phyloP scores from a whole-genome alignment of 768 basidiomycete genomes.

The Russula griseocarnosa region DNA sequence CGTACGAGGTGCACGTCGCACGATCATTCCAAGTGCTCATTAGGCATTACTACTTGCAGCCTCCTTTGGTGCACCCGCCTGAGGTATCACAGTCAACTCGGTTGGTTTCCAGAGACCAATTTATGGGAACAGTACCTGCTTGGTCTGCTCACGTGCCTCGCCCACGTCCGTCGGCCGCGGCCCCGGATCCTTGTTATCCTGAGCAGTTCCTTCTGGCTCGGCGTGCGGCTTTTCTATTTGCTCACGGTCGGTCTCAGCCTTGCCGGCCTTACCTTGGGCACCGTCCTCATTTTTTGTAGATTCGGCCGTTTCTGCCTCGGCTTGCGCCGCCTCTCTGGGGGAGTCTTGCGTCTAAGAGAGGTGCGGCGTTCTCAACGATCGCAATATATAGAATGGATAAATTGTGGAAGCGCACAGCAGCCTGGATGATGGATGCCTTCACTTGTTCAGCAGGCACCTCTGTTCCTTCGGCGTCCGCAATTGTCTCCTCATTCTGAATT shows the following conservation, averaged over 20 bases:
- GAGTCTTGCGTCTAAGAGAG: slow-evolving; percentile 28
- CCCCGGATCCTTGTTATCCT: slow-evolving; percentile 22
- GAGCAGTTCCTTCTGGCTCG: slow-evolving; percentile 27
- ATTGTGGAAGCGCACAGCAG: slow-evolving; percentile 24
- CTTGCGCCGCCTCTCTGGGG: slow-evolving; percentile 31
- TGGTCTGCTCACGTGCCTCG: slow-evolving; percentile 27
- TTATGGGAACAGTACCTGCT: slow-evolving; percentile 1
- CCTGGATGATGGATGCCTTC: slow-evolving; percentile 30
- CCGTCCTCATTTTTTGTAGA: slow-evolving; percentile 21
- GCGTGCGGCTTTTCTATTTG: slow-evolving; percentile 29
- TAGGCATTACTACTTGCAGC: not conserved
- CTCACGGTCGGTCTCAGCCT: slow-evolving; percentile 30
- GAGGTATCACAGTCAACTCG: not conserved
- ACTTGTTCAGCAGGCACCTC: slow-evolving; percentile 32
- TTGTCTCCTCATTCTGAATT: slow-evolving; percentile 16
- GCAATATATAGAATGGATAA: not conserved
- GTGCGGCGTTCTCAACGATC: not conserved
- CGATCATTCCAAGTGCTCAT: not conserved
- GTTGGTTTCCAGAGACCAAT: not conserved
- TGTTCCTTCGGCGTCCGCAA: slow-evolving; percentile 33
- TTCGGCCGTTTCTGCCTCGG: slow-evolving; percentile 27
- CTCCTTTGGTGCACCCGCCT: slow-evolving; percentile 17
- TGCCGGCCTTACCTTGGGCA: slow-evolving; percentile 29
- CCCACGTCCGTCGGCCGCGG: slow-evolving; percentile 26
- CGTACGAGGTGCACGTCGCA: slow-evolving; percentile 10